phyloP scores from a whole-genome alignment of 345 rosid genomes.

The Lepidium sativum region DNA sequence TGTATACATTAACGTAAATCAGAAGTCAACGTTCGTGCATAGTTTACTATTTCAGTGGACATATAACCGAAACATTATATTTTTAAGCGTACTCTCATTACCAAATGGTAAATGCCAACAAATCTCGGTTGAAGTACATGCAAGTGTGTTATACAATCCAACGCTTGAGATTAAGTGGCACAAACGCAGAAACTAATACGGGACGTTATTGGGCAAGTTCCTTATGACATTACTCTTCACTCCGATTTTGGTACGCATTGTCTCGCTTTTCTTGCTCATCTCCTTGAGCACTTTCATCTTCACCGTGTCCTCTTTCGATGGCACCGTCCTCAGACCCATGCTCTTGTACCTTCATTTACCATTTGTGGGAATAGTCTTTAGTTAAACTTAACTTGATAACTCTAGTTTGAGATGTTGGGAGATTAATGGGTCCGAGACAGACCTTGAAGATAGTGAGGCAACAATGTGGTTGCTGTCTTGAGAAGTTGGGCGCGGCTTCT shows the following conservation, averaged over 20 bases:
- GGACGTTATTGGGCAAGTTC: conserved; percentile 80
- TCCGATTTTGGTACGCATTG: conserved; percentile 66
- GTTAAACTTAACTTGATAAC: neutral
- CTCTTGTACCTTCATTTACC: conserved; percentile 57
- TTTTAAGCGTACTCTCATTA: neutral
- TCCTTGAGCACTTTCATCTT: conserved; percentile 71
- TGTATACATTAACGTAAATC: neutral
- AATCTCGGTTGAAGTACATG: conserved; percentile 4
- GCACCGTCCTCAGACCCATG: conserved; percentile 77
- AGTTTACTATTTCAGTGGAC: neutral
- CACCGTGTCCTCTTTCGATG: conserved; percentile 59
- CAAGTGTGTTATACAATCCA: neutral
- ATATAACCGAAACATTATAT: neutral
- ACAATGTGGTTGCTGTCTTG: conserved; percentile 41
- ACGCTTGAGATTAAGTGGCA: neutral
- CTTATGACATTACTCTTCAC: conserved; percentile 75
- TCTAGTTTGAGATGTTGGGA: neutral
- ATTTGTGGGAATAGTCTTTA: neutral
- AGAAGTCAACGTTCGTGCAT: conserved; percentile 2
- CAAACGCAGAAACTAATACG: conserved; percentile 32
- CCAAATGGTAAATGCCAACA: neutral
- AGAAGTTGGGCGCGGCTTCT: conserved; percentile 80
- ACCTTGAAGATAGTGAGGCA: conserved; percentile 78
- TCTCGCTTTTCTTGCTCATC: conserved; percentile 62
- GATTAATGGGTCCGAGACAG: neutral